phyloP scores from a whole-genome alignment of 495 filamentous ascomycete species.

The Copromyces sp. region DNA sequence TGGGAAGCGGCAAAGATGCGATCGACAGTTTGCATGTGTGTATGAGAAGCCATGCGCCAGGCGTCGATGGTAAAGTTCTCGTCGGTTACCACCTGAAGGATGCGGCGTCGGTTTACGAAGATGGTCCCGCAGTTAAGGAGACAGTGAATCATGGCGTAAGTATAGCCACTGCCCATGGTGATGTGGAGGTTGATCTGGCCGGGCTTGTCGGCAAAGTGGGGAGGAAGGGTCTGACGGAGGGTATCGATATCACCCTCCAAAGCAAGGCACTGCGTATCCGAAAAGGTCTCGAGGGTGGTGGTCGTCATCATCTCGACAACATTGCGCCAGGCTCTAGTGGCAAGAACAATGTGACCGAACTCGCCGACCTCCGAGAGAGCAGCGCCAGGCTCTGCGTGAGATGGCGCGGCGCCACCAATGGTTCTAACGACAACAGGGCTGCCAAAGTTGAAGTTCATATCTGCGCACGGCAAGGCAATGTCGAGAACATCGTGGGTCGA shows the following conservation, averaged over 20 bases:
- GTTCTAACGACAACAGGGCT: conserved; percentile 39
- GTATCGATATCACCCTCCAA: conserved; percentile 36
- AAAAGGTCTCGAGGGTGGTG: conserved; percentile 33
- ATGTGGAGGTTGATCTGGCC: conserved; percentile 42
- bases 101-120: conserved; percentile 41
- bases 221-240: conserved; percentile 33
- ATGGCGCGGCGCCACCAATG: conserved; percentile 27
- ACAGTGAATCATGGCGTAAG: conserved; percentile 41
- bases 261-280: conserved; percentile 31
- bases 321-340: conserved; percentile 41
- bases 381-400: conserved; percentile 22
- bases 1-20: conserved; percentile 40
- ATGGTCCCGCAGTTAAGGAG: conserved; percentile 41
- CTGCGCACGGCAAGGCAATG: conserved; percentile 37
- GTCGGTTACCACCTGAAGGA: conserved; percentile 37
- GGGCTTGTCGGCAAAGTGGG: conserved; percentile 40
- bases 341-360: conserved; percentile 42
- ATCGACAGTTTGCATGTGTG: conserved; percentile 31
- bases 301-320: conserved; percentile 43
- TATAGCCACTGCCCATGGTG: conserved; percentile 43
- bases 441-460: conserved; percentile 41
- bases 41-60: conserved; percentile 31
- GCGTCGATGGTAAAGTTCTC: conserved; percentile 35
- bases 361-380: conserved; percentile 36
- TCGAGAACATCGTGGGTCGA: conserved; percentile 35